Evolutionary conservation across 768 basidiomycete genomes (phyloP), one percentile per base, ranked within the genome.

Genomic region (Phlebiopsis gigantea): DNA sequence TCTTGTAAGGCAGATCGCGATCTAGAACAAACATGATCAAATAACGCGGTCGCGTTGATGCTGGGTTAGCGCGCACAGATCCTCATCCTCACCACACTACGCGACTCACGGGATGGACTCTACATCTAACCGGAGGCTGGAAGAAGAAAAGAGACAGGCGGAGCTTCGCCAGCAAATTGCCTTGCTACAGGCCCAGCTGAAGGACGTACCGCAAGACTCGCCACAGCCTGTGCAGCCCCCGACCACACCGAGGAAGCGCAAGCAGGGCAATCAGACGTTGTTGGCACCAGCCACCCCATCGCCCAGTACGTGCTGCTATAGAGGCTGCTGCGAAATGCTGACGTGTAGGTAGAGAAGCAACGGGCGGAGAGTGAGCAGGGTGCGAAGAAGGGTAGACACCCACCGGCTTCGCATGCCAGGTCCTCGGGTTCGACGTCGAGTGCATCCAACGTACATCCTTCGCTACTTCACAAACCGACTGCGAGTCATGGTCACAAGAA

Each of bases 231-330:
- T 47, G 42, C 58, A 55, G 26, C 71, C 31, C 17, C 50, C 72
- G 2, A 63, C 62, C 21, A 76, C 79, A 5, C 79, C 79, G 8
- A 81, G 82, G 67, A 73, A 79, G 58, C 83, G 78, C 68, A 70
- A 69, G 44, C 61, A 61, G 10, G 72, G 44, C 1, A 22, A 76
- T 8, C 58, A 72, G 2, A 67, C 70, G 2, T 63, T 79, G 14
- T 62, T 79, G 26, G 83, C 75, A 1, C 84, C 83, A 5, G 68
- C 78, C 0, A 85, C 83, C 0, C 88, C 88, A 8, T 87, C 88
- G 31, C 85, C 84, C 4, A 87, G 87, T 88, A 61, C 68, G 77
- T 68, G n/a, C 30, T 42, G 43, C 14, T 28, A 31, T 30, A 26
- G 19, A 12, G 19, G 22, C 19, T 53, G 55, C 31, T 43, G 22